Evolutionary conservation across 1,139 yeast genomes (phyloP).

Genomic region (Suhomyces guaymorum): DNA sequence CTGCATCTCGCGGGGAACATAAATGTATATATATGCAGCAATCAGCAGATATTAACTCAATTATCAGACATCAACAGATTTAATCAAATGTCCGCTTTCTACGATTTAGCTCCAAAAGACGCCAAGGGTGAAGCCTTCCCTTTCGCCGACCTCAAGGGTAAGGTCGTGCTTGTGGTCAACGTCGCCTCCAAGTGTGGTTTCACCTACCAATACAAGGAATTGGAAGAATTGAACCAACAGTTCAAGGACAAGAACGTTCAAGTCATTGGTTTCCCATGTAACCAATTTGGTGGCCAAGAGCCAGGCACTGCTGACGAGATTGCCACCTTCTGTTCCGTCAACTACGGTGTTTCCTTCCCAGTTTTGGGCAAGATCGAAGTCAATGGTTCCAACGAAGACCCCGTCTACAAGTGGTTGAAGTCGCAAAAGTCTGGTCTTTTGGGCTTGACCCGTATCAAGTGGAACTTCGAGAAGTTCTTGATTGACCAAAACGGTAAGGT

Average conservation of each 20-base stretch:
- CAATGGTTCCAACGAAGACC: slow-evolving; percentile 79
- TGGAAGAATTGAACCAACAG: slow-evolving; percentile 79
- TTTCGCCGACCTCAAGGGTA: slow-evolving; percentile 73
- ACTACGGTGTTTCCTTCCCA: slow-evolving; percentile 74
- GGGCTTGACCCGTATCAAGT: slow-evolving; percentile 48
- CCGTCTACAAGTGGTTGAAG: slow-evolving; percentile 80
- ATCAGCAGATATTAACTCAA: too few species aligned
- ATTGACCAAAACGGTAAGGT: slow-evolving; percentile 48
- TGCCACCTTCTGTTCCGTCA: slow-evolving; percentile 41
- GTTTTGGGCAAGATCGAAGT: slow-evolving; percentile 84
- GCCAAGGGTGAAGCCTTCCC: slow-evolving; percentile 38
- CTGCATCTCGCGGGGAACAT: too few species aligned
- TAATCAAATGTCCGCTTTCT: slow-evolving; percentile 35
- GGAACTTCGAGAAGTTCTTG: slow-evolving; percentile 54
- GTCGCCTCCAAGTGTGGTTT: slow-evolving; percentile 92
- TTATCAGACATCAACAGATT: background rate
- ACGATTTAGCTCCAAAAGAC: slow-evolving; percentile 44
- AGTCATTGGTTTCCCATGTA: slow-evolving; percentile 84
- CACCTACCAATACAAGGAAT: slow-evolving; percentile 76
- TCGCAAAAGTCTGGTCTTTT: slow-evolving; percentile 43
- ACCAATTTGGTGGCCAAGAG: slow-evolving; percentile 63
- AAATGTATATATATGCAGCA: too few species aligned
- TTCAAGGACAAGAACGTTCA: slow-evolving; percentile 75
- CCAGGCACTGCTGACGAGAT: slow-evolving; percentile 46
- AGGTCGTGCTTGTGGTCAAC: slow-evolving; percentile 87